phyloP scores from a whole-genome alignment of 1,284 basidiomycete species.

The Gymnopus androsaceus region DNA sequence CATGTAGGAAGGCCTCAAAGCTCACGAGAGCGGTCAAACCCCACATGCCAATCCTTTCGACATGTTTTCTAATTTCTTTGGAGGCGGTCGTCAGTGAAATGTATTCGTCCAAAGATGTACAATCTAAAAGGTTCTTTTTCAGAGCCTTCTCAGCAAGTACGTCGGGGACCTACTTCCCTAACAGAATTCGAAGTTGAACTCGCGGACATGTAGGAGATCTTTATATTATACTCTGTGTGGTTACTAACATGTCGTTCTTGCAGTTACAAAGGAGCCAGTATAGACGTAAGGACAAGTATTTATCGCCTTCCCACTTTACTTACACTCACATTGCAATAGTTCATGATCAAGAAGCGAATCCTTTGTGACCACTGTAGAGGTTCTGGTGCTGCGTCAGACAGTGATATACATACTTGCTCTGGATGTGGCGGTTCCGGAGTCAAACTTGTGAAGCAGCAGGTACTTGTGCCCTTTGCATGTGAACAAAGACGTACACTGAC shows the following conservation, averaged over 20 bases:
- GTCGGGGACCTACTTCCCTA: slow-evolving; percentile 80
- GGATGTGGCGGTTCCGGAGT: slow-evolving; percentile 85
- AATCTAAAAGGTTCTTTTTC: slow-evolving; percentile 15
- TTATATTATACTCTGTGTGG: background rate
- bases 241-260: slow-evolving; percentile 14
- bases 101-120: background rate
- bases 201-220: slow-evolving; percentile 69
- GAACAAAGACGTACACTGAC: slow-evolving; percentile 26
- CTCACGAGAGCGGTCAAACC: slow-evolving; percentile 77
- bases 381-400: slow-evolving; percentile 84
- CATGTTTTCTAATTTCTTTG: slow-evolving; percentile 91
- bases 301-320: background rate
- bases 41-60: slow-evolving; percentile 87
- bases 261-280: slow-evolving; percentile 76
- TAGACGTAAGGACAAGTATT: slow-evolving; percentile 62
- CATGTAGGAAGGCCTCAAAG: slow-evolving; percentile 79
- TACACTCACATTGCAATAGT: slow-evolving; percentile 47
- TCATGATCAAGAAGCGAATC: slow-evolving; percentile 85
- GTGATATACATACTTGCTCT: slow-evolving; percentile 81
- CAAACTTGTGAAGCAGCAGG: slow-evolving; percentile 83
- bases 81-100: slow-evolving; percentile 60
- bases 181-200: slow-evolving; percentile 88
- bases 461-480: slow-evolving; percentile 15
- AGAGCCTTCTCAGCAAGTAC: slow-evolving; percentile 62
- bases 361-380: slow-evolving; percentile 94